Evolutionary conservation across 2,329 filamentous ascomycete species (phyloP), one percentile per base, ranked within the genome.

Genomic region (Lasiodiplodia citricola): DNA sequence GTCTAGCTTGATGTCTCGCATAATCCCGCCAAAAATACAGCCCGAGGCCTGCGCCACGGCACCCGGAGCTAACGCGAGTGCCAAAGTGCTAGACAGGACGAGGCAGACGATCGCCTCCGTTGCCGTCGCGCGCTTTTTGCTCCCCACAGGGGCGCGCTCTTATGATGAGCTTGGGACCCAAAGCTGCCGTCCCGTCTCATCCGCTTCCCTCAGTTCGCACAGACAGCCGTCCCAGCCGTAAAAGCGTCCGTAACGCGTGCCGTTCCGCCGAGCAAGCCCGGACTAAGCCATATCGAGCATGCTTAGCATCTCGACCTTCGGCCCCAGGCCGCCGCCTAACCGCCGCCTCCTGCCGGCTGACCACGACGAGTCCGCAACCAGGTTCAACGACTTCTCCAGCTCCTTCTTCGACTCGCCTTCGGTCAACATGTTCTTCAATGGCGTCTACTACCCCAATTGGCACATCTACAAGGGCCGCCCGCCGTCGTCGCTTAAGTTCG

Each of bases 371-470:
- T 18, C n/a, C 16, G 58, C 58, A 4, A 25, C 18, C 54, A 51
- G 54, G 28, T 56, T 56, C 37, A 21, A 50, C 28, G 47, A 52
- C 44, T 18, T 35, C 21, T 28, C 55, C 65, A 38, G 18, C 55
- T 14, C 55, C 31, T 23, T 52, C 28, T 47, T 62, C 56, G 47
- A 47, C 57, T 54, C 66, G 4, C 66, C 57, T 25, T 31, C 74
- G 56, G 69, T 77, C 74, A 74, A 71, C 37, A 81, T 82, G 79
- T 81, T 76, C 69, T 76, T 87, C 75, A 96, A 96, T 79, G 92
- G 90, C 25, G 91, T 93, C 21, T 96, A 95, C 81, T 96, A 93
- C 78, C 91, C 92, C n/a, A 95, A 93, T 80, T 89, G 88, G 82
- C 85, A 89, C 69, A 87, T 93, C 72, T 93, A 94, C 80, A 85